Evolutionary conservation across 176 grass and related monocot species (phyloP).

Genomic region (Neostapfia colusana): DNA sequence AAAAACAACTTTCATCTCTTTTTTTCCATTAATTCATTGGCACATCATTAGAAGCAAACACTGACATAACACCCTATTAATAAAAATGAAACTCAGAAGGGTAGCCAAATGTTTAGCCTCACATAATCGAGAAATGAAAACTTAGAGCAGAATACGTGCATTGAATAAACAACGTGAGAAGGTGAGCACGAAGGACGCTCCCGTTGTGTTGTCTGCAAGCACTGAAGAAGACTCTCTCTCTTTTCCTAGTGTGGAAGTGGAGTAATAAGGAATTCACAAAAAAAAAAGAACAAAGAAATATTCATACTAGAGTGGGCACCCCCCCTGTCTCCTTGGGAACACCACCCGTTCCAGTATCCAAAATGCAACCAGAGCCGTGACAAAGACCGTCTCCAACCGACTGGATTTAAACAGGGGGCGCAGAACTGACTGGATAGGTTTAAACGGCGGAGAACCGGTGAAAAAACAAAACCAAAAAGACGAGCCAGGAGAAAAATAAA

Average conservation of each 20-base stretch:
- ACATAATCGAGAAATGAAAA: not conserved
- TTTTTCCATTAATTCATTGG: no score
- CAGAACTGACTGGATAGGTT: not conserved
- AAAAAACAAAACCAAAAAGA: not conserved
- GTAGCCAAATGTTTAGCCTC: no score
- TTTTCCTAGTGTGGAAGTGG: not conserved
- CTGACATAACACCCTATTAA: no score
- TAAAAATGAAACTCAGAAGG: no score
- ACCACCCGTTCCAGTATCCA: not conserved
- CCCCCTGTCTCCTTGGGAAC: not conserved
- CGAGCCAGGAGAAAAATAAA: not conserved
- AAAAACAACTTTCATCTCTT: no score
- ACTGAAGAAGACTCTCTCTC: not conserved
- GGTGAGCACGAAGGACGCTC: not conserved
- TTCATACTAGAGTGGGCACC: not conserved
- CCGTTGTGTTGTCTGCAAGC: not conserved
- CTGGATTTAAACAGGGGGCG: not conserved
- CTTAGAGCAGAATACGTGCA: no score
- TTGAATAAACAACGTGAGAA: conserved; percentile 9
- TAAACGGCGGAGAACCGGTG: not conserved
- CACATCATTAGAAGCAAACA: no score
- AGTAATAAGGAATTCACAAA: not conserved
- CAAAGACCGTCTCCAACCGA: not conserved
- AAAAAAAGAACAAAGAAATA: not conserved
- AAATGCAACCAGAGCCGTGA: not conserved